A percentile compares a stretch with the other conserved stretches of the same genome.
These are phyloP conservation scores for Lentinula lateritia DNA, from an alignment of 768 basidiomycete genomes.

Conservation along the genomic window DNA sequence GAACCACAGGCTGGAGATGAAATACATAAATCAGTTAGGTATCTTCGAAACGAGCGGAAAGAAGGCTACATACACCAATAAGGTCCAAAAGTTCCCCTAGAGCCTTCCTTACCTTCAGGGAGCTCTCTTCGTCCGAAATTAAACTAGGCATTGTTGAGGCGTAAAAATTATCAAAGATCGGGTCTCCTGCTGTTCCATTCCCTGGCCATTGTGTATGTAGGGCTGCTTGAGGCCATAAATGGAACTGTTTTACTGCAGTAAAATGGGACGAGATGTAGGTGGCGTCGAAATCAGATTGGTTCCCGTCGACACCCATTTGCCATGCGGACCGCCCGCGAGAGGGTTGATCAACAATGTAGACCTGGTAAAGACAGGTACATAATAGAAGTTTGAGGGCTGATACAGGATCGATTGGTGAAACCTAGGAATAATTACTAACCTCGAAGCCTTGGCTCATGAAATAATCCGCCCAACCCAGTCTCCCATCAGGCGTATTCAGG, in stretches of 20 bases:
- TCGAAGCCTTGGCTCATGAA: slow-evolving; percentile 46
- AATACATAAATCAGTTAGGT: background rate
- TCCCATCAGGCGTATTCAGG: slow-evolving; percentile 49
- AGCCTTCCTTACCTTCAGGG: slow-evolving; percentile 25
- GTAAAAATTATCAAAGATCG: slow-evolving; percentile 26
- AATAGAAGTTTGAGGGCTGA: background rate
- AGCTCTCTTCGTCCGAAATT: slow-evolving; percentile 15
- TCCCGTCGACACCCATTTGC: slow-evolving; percentile 26
- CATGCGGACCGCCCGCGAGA: slow-evolving; percentile 30
- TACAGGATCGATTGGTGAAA: background rate
- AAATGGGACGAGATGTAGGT: slow-evolving; percentile 22
- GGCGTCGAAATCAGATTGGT: slow-evolving; percentile 13
- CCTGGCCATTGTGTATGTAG: slow-evolving; percentile 31
- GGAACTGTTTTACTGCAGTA: slow-evolving; percentile 24
- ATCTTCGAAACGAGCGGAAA: background rate
- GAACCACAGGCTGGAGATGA: slow-evolving; percentile 21
- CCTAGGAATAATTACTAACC: slow-evolving; percentile 20
- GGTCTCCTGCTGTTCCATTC: slow-evolving; percentile 22
- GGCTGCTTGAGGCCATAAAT: slow-evolving; percentile 29
- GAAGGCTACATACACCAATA: slow-evolving; percentile 26
- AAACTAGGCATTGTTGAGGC: slow-evolving; percentile 17
- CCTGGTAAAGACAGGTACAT: slow-evolving; percentile 13
- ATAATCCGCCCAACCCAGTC: slow-evolving; percentile 54
- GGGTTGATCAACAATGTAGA: slow-evolving; percentile 36
- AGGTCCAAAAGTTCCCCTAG: slow-evolving; percentile 26